Conservation (phyloP, 495 filamentous ascomycete species). For the Viridothelium virens region DNA sequence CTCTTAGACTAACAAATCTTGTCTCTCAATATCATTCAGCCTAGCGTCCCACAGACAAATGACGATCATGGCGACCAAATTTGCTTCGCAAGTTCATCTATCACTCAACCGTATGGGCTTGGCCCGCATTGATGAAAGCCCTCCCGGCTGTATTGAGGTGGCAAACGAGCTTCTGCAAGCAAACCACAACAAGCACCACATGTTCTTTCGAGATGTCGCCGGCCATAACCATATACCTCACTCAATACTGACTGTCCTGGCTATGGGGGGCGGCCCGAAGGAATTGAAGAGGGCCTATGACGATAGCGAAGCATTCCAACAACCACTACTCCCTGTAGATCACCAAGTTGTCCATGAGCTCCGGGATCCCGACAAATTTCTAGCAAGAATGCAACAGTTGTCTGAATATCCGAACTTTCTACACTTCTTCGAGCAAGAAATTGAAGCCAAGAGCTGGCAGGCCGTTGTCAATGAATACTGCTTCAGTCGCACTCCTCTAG, state of each 20-base stretch:
- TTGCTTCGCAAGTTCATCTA: neutral
- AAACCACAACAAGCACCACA: conserved; percentile 23
- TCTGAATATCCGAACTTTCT: conserved; percentile 36
- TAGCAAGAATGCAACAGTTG: conserved; percentile 20
- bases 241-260: neutral
- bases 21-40: neutral
- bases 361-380: conserved; percentile 28
- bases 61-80: conserved; percentile 10
- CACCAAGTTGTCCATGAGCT: conserved; percentile 24
- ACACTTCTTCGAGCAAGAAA: conserved; percentile 35
- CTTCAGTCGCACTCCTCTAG: conserved; percentile 29
- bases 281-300: conserved; percentile 28
- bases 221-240: conserved; percentile 11
- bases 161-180: conserved; percentile 15
- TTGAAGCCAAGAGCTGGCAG: conserved; percentile 27
- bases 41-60: neutral
- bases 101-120: neutral
- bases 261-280: neutral
- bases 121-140: neutral
- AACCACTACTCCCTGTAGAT: conserved; percentile 27
- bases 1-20: neutral
- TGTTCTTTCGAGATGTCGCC: conserved; percentile 22
- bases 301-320: conserved; percentile 28
- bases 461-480: conserved; percentile 33
- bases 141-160: neutral